Base-by-base conservation (phyloP, 2,329 filamentous ascomycete species). In the Sporothrix luriei region DNA sequence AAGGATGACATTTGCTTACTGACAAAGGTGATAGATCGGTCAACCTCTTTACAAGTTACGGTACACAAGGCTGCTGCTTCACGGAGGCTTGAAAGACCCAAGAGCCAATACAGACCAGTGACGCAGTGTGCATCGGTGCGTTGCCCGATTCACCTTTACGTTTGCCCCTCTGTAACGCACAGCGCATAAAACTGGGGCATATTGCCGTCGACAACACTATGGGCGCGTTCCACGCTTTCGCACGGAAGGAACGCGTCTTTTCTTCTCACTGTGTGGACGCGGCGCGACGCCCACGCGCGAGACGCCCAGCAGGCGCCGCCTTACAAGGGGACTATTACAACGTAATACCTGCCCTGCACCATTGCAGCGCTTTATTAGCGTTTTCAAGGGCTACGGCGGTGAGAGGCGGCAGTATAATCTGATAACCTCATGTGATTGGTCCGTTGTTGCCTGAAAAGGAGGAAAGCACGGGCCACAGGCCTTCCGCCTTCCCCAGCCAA, bases 401-500 rank as follows among this genome's bases (percentile, higher is more conserved):
- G 64, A 54, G 13, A 0, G 5, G 1, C 19, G 69, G 69, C 69
- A 70, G 48, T 46, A 70, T 33, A 0, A 1, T 3, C 21, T 5
- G 11, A 1, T 21, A 6, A 14, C 21, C 21, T 13, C 38, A 26
- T 13, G 0, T 68, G 69, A 68, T 70, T 68, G 69, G 64, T 14
- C 19, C 5, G 33, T 13, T 19, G 16, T 14, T 11, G n/a, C 55
- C 13, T 19, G 38, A 66, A 46, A 66, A n/a, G 33, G 48, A 29
- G n/a, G 38, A 46, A 19, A 24, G 69, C 64, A 55, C 64, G 64
- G 64, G n/a, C 64, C 64, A 68, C 21, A 2, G 4, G 21, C 54
- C 29, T 52, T 52, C 54, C 40, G 51, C 54, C 24, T 61, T 66
- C 26, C 65, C 51, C 65, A 57, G 65, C 65, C 65, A 67, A 67